Percentiles rank a stretch among this genome's conserved stretches.
These are phyloP conservation scores for Bassia scoparia DNA, from an alignment of 148 eudicot species.

Conservation along the genomic window DNA sequence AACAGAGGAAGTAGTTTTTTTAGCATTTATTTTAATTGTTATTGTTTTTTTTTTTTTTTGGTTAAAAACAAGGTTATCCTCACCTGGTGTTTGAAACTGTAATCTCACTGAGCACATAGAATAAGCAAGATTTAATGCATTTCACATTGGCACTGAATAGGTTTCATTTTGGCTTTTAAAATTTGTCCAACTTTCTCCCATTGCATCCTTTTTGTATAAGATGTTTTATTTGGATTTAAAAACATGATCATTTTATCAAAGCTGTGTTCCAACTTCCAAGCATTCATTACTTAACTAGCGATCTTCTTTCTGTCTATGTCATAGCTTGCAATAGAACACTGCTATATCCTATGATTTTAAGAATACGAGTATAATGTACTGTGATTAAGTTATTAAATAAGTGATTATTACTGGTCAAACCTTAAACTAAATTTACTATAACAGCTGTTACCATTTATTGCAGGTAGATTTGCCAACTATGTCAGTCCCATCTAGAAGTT, in stretches of 20 bases:
- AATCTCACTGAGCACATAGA: not conserved
- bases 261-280: not conserved
- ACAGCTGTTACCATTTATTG: not conserved
- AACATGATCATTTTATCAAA: not conserved
- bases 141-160: not conserved
- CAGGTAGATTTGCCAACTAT: slow-evolving; percentile 34
- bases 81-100: not conserved
- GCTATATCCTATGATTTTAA: not conserved
- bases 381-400: too few relatives aligned
- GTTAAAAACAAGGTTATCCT: not conserved
- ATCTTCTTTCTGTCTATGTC: not conserved
- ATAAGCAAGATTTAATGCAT: not conserved
- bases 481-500: slow-evolving; percentile 28
- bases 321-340: not conserved
- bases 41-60: too few relatives aligned
- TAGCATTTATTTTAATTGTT: too few relatives aligned
- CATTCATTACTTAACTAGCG: not conserved
- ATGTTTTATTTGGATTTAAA: not conserved
- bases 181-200: not conserved
- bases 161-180: not conserved
- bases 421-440: not conserved
- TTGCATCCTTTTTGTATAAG: not conserved
- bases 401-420: not conserved
- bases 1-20: too few relatives aligned
- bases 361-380: not conserved